Conservation (phyloP, 768 basidiomycete genomes). For the Pisolithus microcarpus region DNA sequence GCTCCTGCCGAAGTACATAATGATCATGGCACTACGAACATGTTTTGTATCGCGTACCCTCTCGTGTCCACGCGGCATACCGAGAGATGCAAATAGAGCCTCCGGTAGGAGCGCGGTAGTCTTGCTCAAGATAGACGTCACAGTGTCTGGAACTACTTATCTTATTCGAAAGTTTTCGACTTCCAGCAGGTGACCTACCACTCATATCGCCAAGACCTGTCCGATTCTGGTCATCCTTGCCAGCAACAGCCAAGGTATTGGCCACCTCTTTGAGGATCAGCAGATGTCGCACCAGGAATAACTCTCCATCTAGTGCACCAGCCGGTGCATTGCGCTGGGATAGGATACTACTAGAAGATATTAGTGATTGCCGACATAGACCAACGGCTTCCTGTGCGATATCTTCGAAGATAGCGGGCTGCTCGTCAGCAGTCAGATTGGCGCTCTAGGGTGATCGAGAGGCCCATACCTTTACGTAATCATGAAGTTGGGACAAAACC, state of each 20-base stretch:
- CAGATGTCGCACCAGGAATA: slow-evolving; percentile 88
- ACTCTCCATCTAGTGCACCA: slow-evolving; percentile 56
- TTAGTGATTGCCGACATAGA: slow-evolving; percentile 75
- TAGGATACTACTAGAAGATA: slow-evolving; percentile 63
- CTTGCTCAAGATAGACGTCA: slow-evolving; percentile 26
- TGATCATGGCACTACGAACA: slow-evolving; percentile 30
- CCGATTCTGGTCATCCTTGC: slow-evolving; percentile 37
- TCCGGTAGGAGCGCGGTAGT: slow-evolving; percentile 48
- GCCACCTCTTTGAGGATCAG: slow-evolving; percentile 89
- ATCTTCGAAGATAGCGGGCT: slow-evolving; percentile 96
- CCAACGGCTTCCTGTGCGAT: slow-evolving; percentile 89
- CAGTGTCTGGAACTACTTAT: slow-evolving; percentile 15
- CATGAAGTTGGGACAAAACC: slow-evolving; percentile 84
- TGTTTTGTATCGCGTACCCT: slow-evolving; percentile 66
- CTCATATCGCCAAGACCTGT: slow-evolving; percentile 49
- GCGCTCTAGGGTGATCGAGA: neutral
- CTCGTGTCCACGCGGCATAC: slow-evolving; percentile 54
- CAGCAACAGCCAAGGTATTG: slow-evolving; percentile 60
- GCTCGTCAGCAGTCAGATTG: slow-evolving; percentile 1
- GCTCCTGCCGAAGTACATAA: neutral
- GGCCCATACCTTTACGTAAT: slow-evolving; percentile 77
- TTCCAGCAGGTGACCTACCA: slow-evolving; percentile 31
- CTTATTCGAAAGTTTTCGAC: slow-evolving; percentile 1
- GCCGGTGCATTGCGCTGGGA: slow-evolving; percentile 39
- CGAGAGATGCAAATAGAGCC: slow-evolving; percentile 62